A percentile compares a stretch with the other conserved stretches of the same genome.
phyloP scores from a whole-genome alignment of 2,329 filamentous ascomycete genomes.

The Zymoseptoria passerinii region DNA sequence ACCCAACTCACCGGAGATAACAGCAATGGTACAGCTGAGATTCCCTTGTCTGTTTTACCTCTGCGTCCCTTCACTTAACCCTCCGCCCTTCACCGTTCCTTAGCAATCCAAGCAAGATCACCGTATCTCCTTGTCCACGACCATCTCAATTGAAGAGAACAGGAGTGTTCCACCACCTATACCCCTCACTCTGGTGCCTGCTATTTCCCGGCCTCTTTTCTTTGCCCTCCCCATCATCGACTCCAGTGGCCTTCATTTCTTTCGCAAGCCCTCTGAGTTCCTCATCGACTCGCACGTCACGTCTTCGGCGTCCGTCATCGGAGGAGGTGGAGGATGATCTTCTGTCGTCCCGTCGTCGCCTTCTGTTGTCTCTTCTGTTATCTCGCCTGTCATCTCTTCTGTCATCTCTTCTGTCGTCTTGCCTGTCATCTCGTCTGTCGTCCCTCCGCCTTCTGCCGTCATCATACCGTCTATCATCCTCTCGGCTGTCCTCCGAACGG shows the following conservation, averaged over 20 bases:
- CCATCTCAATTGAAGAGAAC: background rate
- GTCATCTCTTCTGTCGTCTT: too few species aligned
- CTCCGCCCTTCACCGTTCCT: too few species aligned
- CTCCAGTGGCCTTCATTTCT: background rate
- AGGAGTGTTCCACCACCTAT: background rate
- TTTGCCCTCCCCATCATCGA: background rate
- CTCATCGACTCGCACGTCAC: background rate
- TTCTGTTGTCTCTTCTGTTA: background rate
- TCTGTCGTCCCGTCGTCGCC: background rate
- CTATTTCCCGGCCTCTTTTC: background rate
- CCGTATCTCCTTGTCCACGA: too few species aligned
- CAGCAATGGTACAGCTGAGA: too few species aligned
- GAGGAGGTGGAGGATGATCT: background rate
- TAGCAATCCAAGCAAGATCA: too few species aligned
- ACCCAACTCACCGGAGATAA: too few species aligned
- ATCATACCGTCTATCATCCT: background rate
- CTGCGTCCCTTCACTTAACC: too few species aligned
- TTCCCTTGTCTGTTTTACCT: too few species aligned
- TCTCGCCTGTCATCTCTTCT: background rate
- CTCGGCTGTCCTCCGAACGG: background rate
- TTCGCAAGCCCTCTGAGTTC: background rate
- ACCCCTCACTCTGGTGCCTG: background rate
- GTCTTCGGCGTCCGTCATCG: background rate
- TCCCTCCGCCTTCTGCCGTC: background rate
- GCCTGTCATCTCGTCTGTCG: background rate